Conservation (phyloP, 2,329 filamentous ascomycete genomes). For the Amphichorda felina region DNA sequence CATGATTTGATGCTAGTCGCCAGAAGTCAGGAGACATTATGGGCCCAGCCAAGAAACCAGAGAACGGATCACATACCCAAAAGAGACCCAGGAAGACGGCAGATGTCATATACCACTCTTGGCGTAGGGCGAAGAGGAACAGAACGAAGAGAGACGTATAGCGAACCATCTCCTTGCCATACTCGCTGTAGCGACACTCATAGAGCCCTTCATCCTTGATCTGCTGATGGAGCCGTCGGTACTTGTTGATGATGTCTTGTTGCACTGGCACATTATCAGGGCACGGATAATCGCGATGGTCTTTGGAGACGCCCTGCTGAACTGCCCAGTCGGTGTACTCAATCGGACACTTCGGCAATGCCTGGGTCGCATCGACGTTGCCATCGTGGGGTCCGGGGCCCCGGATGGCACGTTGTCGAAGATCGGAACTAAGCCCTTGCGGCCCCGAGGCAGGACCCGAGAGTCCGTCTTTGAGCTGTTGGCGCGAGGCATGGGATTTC, state of each 20-base stretch:
- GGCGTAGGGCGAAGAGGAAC: slow-evolving; percentile 32
- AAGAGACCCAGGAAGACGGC: slow-evolving; percentile 48
- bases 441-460: too few species aligned
- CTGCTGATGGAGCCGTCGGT: slow-evolving; percentile 41
- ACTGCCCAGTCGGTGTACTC: slow-evolving; percentile 23
- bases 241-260: slow-evolving; percentile 40
- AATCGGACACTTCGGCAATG: slow-evolving; percentile 4
- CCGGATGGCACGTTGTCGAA: too few species aligned
- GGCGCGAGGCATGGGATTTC: too few species aligned
- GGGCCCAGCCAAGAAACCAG: too few species aligned
- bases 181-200: slow-evolving; percentile 44
- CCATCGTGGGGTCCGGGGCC: too few species aligned
- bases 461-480: too few species aligned
- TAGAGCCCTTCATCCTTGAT: slow-evolving; percentile 45
- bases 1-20: slow-evolving; percentile 52
- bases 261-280: slow-evolving; percentile 38
- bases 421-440: too few species aligned
- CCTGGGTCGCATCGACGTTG: too few species aligned
- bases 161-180: slow-evolving; percentile 44
- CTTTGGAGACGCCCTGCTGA: slow-evolving; percentile 20
- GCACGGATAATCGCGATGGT: slow-evolving; percentile 33
- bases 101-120: slow-evolving; percentile 44
- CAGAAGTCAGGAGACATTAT: not conserved
- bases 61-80: slow-evolving; percentile 30
- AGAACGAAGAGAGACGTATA: slow-evolving; percentile 36